Percentiles rank a stretch among this genome's conserved stretches.
phyloP scores from a whole-genome alignment of 2,329 filamentous ascomycete genomes.

The Penicillium fuscoglaucum region DNA sequence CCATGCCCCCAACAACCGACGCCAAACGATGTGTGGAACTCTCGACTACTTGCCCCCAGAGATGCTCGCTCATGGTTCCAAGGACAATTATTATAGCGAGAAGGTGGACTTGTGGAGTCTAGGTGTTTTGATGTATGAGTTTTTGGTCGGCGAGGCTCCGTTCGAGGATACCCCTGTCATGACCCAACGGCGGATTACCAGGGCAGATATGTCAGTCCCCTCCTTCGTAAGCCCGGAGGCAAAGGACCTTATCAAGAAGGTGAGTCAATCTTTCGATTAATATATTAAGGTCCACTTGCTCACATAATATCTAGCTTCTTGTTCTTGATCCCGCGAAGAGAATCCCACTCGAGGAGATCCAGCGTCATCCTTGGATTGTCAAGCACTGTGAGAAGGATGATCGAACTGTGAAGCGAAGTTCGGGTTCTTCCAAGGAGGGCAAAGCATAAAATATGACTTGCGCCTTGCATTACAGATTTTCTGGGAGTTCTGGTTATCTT shows the following conservation, averaged over 20 bases:
- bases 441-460: slow-evolving; percentile 28
- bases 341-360: slow-evolving; percentile 83
- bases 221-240: slow-evolving; percentile 88
- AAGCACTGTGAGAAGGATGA: slow-evolving; percentile 77
- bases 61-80: slow-evolving; percentile 82
- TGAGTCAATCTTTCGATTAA: slow-evolving; percentile 38
- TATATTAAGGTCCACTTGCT: slow-evolving; percentile 13
- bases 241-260: slow-evolving; percentile 86
- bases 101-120: slow-evolving; percentile 97
- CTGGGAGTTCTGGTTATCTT: slow-evolving; percentile 23
- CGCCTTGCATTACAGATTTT: slow-evolving; percentile 16
- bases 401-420: slow-evolving; percentile 45
- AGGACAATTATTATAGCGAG: slow-evolving; percentile 87
- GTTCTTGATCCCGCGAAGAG: slow-evolving; percentile 93
- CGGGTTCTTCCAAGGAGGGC: slow-evolving; percentile 38
- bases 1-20: slow-evolving; percentile 89
- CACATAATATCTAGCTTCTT: slow-evolving; percentile 61
- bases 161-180: slow-evolving; percentile 95
- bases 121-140: slow-evolving; percentile 94
- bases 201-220: slow-evolving; percentile 90
- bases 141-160: slow-evolving; percentile 90
- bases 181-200: slow-evolving; percentile 85
- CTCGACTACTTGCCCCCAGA: slow-evolving; percentile 96
- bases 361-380: slow-evolving; percentile 91
- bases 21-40: slow-evolving; percentile 95